Percentiles rank a stretch among this genome's conserved stretches.
These are phyloP conservation scores for Cladosporium phlei DNA, from an alignment of 2,329 filamentous ascomycete genomes.

Conservation along the genomic window DNA sequence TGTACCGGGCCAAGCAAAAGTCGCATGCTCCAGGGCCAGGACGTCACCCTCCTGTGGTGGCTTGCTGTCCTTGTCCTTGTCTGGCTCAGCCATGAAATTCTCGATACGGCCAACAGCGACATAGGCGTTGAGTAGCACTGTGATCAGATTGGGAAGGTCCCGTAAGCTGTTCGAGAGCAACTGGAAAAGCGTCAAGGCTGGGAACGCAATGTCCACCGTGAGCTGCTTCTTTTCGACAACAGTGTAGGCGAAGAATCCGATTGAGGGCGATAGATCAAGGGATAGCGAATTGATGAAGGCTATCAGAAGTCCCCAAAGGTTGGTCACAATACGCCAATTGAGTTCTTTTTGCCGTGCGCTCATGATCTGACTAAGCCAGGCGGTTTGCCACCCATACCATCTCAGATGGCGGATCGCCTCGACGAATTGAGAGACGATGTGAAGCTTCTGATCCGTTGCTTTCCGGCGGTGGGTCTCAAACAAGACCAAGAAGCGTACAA, in stretches of 20 bases:
- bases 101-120: constrained; percentile 79
- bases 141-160: constrained; percentile 70
- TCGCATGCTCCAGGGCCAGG: constrained; percentile 56
- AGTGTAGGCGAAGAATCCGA: constrained; percentile 78
- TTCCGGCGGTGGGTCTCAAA: constrained; percentile 67
- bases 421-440: constrained; percentile 79
- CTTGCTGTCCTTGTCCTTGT: constrained; percentile 50
- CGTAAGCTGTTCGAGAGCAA: constrained; percentile 70
- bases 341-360: constrained; percentile 64
- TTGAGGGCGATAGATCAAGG: constrained; percentile 70
- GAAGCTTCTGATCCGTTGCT: constrained; percentile 72
- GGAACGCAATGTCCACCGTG: constrained; percentile 78
- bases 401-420: constrained; percentile 76
- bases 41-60: constrained; percentile 31
- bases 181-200: constrained; percentile 73
- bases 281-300: constrained; percentile 65
- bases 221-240: constrained; percentile 62
- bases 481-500: constrained; percentile 61
- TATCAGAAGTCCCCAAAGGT: constrained; percentile 59
- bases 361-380: constrained; percentile 68
- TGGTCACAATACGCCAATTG: constrained; percentile 58
- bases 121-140: constrained; percentile 72
- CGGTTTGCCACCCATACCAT: constrained; percentile 77
- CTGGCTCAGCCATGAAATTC: constrained; percentile 78
- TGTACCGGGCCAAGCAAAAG: constrained; percentile 75